Base-by-base conservation (phyloP, 345 rosid genomes). In the Eucalyptus camaldulensis region DNA sequence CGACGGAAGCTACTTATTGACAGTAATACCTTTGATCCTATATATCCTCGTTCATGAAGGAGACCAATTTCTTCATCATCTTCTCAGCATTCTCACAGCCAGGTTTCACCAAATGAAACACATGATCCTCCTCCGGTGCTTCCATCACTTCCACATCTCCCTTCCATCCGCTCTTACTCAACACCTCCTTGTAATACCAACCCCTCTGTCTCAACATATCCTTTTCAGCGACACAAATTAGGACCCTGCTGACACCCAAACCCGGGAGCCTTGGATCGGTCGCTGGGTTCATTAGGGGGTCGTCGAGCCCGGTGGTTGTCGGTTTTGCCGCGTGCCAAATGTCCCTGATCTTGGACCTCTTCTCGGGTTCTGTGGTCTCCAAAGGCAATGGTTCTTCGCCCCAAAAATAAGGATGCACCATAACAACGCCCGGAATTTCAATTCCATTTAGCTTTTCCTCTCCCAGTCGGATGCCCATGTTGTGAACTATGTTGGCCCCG, bases 331-430 rank as follows among this genome's bases (percentile, higher is more conserved):
- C 90, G 2, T 19, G 33, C 93, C 94, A 92, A 7, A 51, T 43
- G 67, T 19, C 24, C n/a, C 33, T 76, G 16, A 72, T 15, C 54
- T 4, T 4, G 67, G 88, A 69, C 45, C 80, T 6, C 37, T 1
- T 76, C 80, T 54, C 87, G 45, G 88, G 76, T 29, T 86, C 80
- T 12, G 76, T 51, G 24, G 88, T 5, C 87, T 92, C 85, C 6
- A 24, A 90, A n/a, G 87, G 89, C 16, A 31, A 53, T 25, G 88
- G 47, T 16, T 91, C 90, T 19, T 80, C 90, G n/a, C 91, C 89
- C 87, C 93, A 89, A n/a, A 92, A 92, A 67, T 31, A 91, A 24
- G 95, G 93, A 43, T 93, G 93, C 24, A 92, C 56, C 88, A 92
- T 31, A 14, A 90, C 49, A 11, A 90, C 49, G 24, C 94, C 95